A percentile compares a stretch with the other conserved stretches of the same genome.
Evolutionary conservation across 2,329 filamentous ascomycete species (phyloP).

Genomic region (Neofusicoccum parvum): DNA sequence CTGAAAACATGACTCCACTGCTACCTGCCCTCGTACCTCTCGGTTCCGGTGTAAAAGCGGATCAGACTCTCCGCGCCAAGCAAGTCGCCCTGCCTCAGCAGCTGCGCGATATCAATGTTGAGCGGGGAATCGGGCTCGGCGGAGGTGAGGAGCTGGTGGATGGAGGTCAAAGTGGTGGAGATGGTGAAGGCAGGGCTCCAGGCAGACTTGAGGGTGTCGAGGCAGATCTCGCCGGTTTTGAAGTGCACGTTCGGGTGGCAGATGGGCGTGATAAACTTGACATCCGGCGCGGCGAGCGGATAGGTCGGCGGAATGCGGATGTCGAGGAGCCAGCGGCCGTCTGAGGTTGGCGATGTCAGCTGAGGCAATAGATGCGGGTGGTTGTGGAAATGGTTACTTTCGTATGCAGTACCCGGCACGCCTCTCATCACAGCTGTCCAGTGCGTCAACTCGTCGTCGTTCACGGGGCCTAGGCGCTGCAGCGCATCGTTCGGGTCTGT

Average conservation of each 20-base stretch:
- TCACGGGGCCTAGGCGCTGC: slow-evolving; percentile 57
- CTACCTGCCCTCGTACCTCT: slow-evolving; percentile 41
- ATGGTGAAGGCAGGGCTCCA: slow-evolving; percentile 90
- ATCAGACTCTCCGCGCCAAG: slow-evolving; percentile 71
- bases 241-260: slow-evolving; percentile 81
- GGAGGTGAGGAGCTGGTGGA: slow-evolving; percentile 68
- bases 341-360: slow-evolving; percentile 34
- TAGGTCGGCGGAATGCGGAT: slow-evolving; percentile 78
- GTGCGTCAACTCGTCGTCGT: slow-evolving; percentile 59
- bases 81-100: slow-evolving; percentile 68
- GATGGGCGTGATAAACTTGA: slow-evolving; percentile 80
- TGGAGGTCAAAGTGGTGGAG: slow-evolving; percentile 69
- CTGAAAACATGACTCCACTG: neutral
- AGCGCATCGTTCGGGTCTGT: slow-evolving; percentile 59
- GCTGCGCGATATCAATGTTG: slow-evolving; percentile 75
- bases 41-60: slow-evolving; percentile 67
- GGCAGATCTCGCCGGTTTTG: slow-evolving; percentile 84
- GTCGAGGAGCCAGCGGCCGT: slow-evolving; percentile 79
- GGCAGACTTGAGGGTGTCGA: slow-evolving; percentile 75
- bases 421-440: slow-evolving; percentile 65
- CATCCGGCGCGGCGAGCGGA: slow-evolving; percentile 73
- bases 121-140: slow-evolving; percentile 75
- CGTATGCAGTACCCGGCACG: slow-evolving; percentile 60
- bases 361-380: neutral
- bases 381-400: slow-evolving; percentile 47